Percentiles rank a stretch among this genome's conserved stretches.
Conservation (phyloP, 179 eudicot genomes). For the Gypsophila paniculata region DNA sequence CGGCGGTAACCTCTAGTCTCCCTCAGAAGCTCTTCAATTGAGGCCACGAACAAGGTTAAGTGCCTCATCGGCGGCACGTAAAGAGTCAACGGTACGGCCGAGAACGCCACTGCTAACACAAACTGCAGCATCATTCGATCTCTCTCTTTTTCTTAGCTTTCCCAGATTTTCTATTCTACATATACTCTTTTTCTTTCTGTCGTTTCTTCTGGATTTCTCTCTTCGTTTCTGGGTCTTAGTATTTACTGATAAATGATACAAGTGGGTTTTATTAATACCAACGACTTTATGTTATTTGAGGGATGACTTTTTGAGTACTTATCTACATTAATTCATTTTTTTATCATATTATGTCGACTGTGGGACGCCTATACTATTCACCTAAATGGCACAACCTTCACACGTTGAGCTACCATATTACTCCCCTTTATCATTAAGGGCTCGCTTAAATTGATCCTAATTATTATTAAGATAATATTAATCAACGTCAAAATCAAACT, state of each 20-base stretch:
- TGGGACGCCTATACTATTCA: neutral
- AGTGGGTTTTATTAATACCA: neutral
- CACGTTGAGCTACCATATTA: no score
- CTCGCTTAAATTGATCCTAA: no score
- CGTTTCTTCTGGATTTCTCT: neutral
- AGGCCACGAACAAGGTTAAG: conserved; percentile 50
- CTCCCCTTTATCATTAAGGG: no score
- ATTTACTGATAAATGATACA: neutral
- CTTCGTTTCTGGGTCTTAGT: neutral
- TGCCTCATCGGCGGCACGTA: conserved; percentile 74
- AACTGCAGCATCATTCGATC: conserved; percentile 44
- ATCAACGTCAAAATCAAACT: no score
- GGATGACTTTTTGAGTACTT: neutral
- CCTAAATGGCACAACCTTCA: neutral
- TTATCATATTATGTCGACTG: neutral
- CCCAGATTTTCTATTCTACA: neutral
- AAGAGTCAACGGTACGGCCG: conserved; percentile 68
- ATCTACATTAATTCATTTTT: neutral
- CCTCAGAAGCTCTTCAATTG: conserved; percentile 43
- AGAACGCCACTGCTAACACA: conserved; percentile 68
- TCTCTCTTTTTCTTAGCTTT: no score
- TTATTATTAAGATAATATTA: no score
- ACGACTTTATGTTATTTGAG: neutral
- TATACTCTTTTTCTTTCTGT: neutral
- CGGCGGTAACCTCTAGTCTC: conserved; percentile 40